Evolutionary conservation across 305 asterid species (phyloP).

Genomic region (Solanum aculeatissimum): DNA sequence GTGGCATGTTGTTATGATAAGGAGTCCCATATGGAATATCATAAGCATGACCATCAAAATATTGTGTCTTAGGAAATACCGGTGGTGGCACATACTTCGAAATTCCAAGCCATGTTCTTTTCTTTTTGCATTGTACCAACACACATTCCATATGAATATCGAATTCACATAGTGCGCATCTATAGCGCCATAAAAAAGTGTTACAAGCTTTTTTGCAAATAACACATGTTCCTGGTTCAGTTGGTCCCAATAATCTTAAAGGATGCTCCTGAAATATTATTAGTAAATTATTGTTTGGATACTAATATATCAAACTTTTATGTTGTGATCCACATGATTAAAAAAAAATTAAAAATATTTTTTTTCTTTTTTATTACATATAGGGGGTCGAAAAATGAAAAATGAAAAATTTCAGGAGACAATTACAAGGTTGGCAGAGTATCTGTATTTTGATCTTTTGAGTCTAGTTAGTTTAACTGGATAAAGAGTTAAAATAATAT

Average conservation of each 20-base stretch:
- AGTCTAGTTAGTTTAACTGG: neutral
- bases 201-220: constrained; percentile 15
- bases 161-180: constrained; percentile 18
- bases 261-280: constrained; percentile 9
- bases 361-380: neutral
- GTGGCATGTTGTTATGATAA: neutral
- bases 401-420: neutral
- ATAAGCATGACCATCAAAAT: neutral
- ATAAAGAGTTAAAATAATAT: neutral
- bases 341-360: neutral
- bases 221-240: neutral
- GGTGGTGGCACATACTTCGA: constrained; percentile 11
- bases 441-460: no score
- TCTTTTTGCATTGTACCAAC: constrained; percentile 6
- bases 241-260: constrained; percentile 8
- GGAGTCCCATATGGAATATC: neutral
- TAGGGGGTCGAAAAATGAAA: neutral
- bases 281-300: neutral
- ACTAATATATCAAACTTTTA: neutral
- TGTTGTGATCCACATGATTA: neutral
- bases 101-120: constrained; percentile 5
- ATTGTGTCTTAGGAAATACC: constrained; percentile 17
- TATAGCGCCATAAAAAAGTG: constrained; percentile 21
- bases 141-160: constrained; percentile 32
- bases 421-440: neutral